Conservation (phyloP, 106 monocot species). For the Posidonia australis region DNA sequence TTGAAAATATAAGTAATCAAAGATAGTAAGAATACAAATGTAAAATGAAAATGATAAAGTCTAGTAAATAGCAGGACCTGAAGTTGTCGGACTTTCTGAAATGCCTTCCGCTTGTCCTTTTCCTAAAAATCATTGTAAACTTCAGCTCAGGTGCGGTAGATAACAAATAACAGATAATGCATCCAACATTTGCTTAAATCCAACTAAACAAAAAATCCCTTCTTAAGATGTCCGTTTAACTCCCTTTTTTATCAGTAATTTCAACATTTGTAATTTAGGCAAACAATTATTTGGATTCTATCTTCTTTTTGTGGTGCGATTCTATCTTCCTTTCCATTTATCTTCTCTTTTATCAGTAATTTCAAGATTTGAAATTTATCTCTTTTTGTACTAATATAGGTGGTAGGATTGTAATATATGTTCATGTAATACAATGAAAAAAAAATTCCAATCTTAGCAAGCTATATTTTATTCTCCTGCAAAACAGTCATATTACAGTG, state of each 20-base stretch:
- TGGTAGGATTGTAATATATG: too few species aligned
- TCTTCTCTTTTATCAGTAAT: background rate
- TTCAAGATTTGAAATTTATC: too few species aligned
- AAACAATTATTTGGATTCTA: too few species aligned
- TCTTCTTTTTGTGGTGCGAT: too few species aligned
- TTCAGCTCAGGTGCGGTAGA: background rate
- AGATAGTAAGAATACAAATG: background rate
- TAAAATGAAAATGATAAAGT: background rate
- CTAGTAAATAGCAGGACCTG: conserved; percentile 29
- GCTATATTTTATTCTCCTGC: too few species aligned
- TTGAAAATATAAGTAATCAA: background rate
- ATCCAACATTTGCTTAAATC: background rate
- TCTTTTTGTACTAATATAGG: too few species aligned
- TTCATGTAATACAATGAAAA: too few species aligned
- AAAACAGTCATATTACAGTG: too few species aligned
- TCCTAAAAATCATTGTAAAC: conserved; percentile 32
- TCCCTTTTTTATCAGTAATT: background rate
- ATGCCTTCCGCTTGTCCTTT: conserved; percentile 86
- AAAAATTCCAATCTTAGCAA: too few species aligned
- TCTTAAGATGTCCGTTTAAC: background rate
- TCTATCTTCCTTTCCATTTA: background rate
- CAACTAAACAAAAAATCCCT: background rate
- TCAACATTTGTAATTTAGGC: too few species aligned
- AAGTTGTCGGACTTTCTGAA: conserved; percentile 70
- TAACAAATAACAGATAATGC: background rate